Conservation (phyloP, 495 filamentous ascomycete genomes). For the Tuber magnatum region DNA sequence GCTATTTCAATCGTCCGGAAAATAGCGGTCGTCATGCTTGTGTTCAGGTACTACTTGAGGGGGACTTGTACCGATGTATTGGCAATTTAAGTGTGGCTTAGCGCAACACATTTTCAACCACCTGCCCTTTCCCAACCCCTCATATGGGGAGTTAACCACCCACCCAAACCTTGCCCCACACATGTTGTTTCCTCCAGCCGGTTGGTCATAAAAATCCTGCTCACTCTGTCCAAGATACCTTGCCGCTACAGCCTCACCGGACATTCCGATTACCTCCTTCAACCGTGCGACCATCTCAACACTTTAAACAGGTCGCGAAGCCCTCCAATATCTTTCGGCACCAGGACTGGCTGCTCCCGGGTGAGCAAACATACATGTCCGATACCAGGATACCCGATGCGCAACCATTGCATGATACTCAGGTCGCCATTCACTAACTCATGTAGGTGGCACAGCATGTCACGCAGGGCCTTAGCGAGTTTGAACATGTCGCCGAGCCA, state of each 20-base stretch:
- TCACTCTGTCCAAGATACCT: not conserved
- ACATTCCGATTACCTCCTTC: constrained; percentile 26
- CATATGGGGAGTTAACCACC: constrained; percentile 5
- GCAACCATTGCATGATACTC: constrained; percentile 10
- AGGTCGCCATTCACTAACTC: constrained; percentile 21
- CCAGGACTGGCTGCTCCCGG: constrained; percentile 18
- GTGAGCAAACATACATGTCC: constrained; percentile 12
- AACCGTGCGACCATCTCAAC: constrained; percentile 16
- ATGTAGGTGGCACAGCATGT: constrained; percentile 29
- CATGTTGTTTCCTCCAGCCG: not conserved
- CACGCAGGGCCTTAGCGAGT: constrained; percentile 24
- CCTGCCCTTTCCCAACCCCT: constrained; percentile 4
- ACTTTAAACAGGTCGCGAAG: constrained; percentile 10
- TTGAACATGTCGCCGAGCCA: constrained; percentile 24
- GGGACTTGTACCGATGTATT: no score
- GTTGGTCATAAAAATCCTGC: not conserved
- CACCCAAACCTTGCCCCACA: not conserved
- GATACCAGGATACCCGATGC: constrained; percentile 15
- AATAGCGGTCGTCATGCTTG: no score
- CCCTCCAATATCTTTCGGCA: constrained; percentile 8
- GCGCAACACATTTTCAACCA: no score
- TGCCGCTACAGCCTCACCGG: constrained; percentile 15
- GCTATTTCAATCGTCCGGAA: no score
- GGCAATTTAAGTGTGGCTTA: no score
- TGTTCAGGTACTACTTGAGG: no score